These are phyloP conservation scores for Aspergillus conjunctus DNA, from an alignment of 495 filamentous ascomycete genomes.

Conservation along the genomic window DNA sequence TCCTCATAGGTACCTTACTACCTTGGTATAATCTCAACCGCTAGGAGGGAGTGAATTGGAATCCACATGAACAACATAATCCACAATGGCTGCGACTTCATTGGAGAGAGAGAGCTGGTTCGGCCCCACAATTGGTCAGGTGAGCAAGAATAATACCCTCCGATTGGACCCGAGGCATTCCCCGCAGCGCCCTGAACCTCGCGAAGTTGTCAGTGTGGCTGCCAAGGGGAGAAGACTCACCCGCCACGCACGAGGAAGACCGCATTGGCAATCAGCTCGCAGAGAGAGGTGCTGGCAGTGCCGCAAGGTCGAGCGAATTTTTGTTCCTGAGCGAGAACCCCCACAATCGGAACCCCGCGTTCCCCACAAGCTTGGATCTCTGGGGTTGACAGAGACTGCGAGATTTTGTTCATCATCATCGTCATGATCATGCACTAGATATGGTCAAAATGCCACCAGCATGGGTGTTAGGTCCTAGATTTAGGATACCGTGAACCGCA, in stretches of 20 bases:
- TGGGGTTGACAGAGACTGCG: background rate
- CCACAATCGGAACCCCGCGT: slow-evolving; percentile 15
- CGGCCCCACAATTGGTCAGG: background rate
- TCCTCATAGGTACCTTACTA: too few species aligned
- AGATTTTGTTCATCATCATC: background rate
- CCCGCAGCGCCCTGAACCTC: too few species aligned
- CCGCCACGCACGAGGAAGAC: too few species aligned
- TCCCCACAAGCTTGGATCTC: background rate
- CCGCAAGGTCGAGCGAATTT: background rate
- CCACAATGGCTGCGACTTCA: background rate
- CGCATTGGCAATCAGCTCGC: background rate
- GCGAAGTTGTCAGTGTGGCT: background rate
- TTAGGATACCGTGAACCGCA: background rate
- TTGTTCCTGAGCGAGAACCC: background rate
- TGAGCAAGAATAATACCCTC: background rate
- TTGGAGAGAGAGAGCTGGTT: background rate
- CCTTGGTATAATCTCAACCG: too few species aligned
- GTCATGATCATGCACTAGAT: background rate
- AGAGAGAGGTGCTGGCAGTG: background rate
- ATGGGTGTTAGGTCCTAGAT: background rate
- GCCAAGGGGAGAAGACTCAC: too few species aligned
- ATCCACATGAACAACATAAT: background rate
- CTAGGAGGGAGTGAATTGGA: background rate
- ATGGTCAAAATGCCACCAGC: background rate
- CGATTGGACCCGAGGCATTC: slow-evolving; percentile 7